These are phyloP conservation scores for Atkinsonella hypoxylon DNA, from an alignment of 2,329 filamentous ascomycete genomes.

Conservation along the genomic window DNA sequence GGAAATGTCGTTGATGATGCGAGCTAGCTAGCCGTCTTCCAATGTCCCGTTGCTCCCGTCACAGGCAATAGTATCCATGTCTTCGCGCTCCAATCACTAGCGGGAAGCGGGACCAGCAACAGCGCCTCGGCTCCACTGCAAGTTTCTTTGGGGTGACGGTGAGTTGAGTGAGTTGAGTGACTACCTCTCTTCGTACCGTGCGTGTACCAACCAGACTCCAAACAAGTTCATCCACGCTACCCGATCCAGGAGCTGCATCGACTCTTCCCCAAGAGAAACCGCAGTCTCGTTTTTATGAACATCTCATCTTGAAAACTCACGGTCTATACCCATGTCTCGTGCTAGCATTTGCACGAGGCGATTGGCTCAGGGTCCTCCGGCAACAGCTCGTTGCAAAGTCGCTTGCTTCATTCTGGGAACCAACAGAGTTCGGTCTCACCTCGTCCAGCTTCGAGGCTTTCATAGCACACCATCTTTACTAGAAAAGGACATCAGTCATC, in stretches of 20 bases:
- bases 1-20: too few species aligned
- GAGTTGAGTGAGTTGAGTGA: too few species aligned
- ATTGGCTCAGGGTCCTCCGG: neutral
- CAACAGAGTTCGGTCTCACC: neutral
- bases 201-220: too few species aligned
- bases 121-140: neutral
- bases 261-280: too few species aligned
- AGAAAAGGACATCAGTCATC: neutral
- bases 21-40: too few species aligned
- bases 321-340: slow-evolving; percentile 2
- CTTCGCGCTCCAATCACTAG: neutral
- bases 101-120: neutral
- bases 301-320: neutral
- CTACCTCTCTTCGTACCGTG: too few species aligned
- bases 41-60: too few species aligned
- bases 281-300: too few species aligned
- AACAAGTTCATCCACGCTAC: too few species aligned
- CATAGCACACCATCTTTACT: neutral
- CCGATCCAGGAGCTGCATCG: too few species aligned
- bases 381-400: neutral
- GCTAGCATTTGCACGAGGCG: neutral
- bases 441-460: neutral
- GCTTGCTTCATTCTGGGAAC: neutral
- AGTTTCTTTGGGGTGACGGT: neutral
- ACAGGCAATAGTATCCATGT: too few species aligned